A percentile compares a stretch with the other conserved stretches of the same genome.
These are phyloP conservation scores for Suillus bovinus DNA, from an alignment of 768 basidiomycete genomes.

Conservation along the genomic window DNA sequence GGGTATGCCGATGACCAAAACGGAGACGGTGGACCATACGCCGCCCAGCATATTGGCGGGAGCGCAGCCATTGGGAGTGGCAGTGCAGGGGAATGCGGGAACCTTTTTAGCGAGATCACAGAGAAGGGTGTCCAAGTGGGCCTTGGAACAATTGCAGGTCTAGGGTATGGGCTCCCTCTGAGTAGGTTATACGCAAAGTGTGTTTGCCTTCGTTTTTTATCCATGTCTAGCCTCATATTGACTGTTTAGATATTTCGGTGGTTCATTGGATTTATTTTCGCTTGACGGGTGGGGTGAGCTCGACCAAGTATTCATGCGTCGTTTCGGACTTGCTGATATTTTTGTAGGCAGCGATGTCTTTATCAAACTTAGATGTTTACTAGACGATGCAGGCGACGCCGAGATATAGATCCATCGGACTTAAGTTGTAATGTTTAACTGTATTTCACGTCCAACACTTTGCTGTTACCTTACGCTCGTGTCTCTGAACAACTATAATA, in stretches of 20 bases:
- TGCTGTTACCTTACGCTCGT: not conserved
- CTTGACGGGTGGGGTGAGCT: slow-evolving; percentile 80
- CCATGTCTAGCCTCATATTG: slow-evolving; percentile 1
- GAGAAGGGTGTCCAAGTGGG: slow-evolving; percentile 76
- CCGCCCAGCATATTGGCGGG: slow-evolving; percentile 76
- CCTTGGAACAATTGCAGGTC: slow-evolving; percentile 86
- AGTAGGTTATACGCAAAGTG: slow-evolving; percentile 69
- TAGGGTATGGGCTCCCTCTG: slow-evolving; percentile 88
- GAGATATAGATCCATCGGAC: slow-evolving; percentile 35
- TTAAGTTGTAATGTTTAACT: not conserved
- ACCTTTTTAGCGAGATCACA: slow-evolving; percentile 77
- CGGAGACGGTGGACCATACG: slow-evolving; percentile 64
- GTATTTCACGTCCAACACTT: not conserved
- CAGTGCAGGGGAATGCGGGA: slow-evolving; percentile 41
- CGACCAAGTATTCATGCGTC: not conserved
- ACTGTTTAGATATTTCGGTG: slow-evolving; percentile 73
- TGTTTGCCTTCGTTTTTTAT: slow-evolving; percentile 14
- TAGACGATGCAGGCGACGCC: slow-evolving; percentile 54
- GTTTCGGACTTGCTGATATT: not conserved
- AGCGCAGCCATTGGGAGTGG: slow-evolving; percentile 58
- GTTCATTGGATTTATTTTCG: slow-evolving; percentile 77
- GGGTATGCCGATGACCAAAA: slow-evolving; percentile 47
- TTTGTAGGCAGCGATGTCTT: slow-evolving; percentile 50
- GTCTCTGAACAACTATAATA: not conserved
- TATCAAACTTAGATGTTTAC: slow-evolving; percentile 48